A percentile compares a stretch with the other conserved stretches of the same genome.
phyloP scores from a whole-genome alignment of 371 early-diverging fungal genomes.

The Dentiscutata heterogama region DNA sequence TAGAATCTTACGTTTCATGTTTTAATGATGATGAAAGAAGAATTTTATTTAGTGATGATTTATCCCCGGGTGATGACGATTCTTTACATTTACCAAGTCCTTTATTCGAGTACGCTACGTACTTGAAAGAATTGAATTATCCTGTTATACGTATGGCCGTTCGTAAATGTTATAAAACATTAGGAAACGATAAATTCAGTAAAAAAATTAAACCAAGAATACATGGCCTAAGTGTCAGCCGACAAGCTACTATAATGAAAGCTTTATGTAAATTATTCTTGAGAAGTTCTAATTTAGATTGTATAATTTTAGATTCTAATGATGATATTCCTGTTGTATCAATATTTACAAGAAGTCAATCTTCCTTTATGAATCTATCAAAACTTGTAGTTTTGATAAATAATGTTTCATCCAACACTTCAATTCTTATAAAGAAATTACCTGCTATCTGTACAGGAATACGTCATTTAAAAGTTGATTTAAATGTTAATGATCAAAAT shows the following conservation, averaged over 20 bases:
- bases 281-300: conserved; percentile 1
- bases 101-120: conserved; percentile 9
- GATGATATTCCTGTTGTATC: conserved; percentile 14
- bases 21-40: conserved; percentile 14
- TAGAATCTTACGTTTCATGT: conserved; percentile 26
- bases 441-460: neutral
- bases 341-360: neutral
- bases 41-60: neutral
- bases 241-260: conserved; percentile 21
- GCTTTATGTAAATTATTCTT: conserved; percentile 17
- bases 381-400: neutral
- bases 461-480: conserved; percentile 4
- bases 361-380: neutral
- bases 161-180: conserved; percentile 14
- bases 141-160: conserved; percentile 9
- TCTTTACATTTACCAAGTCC: conserved; percentile 4
- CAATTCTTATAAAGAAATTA: neutral
- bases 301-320: neutral
- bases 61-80: neutral
- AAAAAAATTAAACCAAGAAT: conserved; percentile 6
- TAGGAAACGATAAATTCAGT: conserved; percentile 23
- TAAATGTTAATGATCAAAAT: neutral
- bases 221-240: neutral
- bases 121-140: conserved; percentile 20
- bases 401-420: neutral